A percentile compares a stretch with the other conserved stretches of the same genome.
Conservation (phyloP, 305 asterid genomes). For the Rubia tinctorum region DNA sequence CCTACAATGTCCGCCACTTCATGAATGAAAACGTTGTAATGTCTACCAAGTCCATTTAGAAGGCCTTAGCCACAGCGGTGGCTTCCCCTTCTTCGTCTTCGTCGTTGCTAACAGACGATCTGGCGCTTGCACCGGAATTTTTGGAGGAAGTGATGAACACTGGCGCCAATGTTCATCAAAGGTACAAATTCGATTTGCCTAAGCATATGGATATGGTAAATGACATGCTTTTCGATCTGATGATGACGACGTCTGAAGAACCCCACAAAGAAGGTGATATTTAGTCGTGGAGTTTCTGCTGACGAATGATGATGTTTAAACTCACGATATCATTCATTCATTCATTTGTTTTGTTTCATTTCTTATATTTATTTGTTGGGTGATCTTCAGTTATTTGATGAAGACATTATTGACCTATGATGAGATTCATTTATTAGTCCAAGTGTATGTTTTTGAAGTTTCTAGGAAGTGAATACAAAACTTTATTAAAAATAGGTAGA, state of each 20-base stretch:
- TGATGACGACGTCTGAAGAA: conserved; percentile 34
- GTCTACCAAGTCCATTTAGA: conserved; percentile 82
- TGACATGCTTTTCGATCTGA: conserved; percentile 58
- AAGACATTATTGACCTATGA: conserved; percentile 54
- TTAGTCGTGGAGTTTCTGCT: conserved; percentile 68
- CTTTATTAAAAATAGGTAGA: no score
- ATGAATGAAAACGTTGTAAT: conserved; percentile 18
- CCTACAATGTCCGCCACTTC: conserved; percentile 16
- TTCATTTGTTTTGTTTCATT: conserved; percentile 9
- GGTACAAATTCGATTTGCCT: conserved; percentile 74
- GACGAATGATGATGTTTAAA: conserved; percentile 8
- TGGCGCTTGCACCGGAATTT: conserved; percentile 13
- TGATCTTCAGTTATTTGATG: conserved; percentile 62
- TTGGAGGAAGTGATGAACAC: conserved; percentile 24
- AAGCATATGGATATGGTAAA: conserved; percentile 48
- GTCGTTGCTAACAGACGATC: conserved; percentile 30
- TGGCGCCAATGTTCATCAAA: conserved; percentile 21
- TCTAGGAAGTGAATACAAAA: neutral
- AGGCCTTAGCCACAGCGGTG: conserved; percentile 36
- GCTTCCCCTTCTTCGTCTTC: conserved; percentile 16
- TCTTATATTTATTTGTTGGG: conserved; percentile 32
- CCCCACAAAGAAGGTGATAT: conserved; percentile 54
- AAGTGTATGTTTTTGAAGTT: conserved; percentile 2
- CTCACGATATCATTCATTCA: neutral
- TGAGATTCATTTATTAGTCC: conserved; percentile 3